Percentiles rank a stretch among this genome's conserved stretches.
These are phyloP conservation scores for Solanum verrucosum DNA, from an alignment of 257 asterid genomes.

Conservation along the genomic window DNA sequence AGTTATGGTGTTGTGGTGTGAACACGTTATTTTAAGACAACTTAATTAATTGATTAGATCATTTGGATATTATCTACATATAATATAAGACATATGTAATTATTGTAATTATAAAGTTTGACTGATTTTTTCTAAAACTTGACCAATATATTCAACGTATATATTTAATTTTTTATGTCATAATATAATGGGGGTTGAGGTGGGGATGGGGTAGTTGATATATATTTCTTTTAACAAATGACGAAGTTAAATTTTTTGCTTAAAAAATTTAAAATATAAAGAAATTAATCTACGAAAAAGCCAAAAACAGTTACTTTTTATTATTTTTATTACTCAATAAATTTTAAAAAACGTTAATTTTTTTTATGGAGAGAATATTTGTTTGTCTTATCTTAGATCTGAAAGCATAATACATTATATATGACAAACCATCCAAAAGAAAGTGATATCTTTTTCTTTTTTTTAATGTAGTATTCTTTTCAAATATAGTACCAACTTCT, in stretches of 20 bases:
- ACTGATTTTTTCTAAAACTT: neutral
- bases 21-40: neutral
- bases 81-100: neutral
- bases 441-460: neutral
- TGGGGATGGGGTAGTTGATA: no score
- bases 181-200: neutral
- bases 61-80: neutral
- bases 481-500: neutral
- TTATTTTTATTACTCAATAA: neutral
- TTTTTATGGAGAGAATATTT: neutral
- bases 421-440: neutral
- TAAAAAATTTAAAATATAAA: neutral
- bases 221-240: neutral
- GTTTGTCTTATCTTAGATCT: neutral
- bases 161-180: neutral
- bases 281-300: neutral
- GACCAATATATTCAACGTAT: neutral
- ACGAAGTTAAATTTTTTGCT: neutral
- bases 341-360: neutral
- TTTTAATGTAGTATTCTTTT: neutral
- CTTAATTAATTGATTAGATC: neutral
- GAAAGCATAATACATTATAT: neutral
- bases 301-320: neutral
- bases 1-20: neutral
- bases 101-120: neutral